Evolutionary conservation across 805 yeast species (phyloP).

Genomic region (Metschnikowia matae): DNA sequence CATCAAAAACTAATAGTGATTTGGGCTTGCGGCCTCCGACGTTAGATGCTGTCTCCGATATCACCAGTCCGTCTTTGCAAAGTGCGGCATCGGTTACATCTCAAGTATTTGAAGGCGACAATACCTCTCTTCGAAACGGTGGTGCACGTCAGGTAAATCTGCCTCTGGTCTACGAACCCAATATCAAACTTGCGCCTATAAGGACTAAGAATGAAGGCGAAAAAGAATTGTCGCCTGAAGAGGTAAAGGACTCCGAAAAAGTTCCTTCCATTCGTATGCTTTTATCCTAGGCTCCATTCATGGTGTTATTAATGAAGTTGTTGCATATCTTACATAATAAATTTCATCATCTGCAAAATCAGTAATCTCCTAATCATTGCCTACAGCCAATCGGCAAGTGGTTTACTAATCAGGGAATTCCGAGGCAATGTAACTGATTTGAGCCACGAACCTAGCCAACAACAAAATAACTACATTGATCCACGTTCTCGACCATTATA

Average conservation of each 20-base stretch:
- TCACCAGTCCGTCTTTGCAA: constrained; percentile 2
- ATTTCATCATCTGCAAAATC: neutral
- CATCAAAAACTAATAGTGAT: constrained; percentile 1
- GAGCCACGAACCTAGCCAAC: neutral
- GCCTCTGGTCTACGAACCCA: neutral
- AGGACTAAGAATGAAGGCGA: neutral
- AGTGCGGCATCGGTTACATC: neutral
- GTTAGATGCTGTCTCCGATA: neutral
- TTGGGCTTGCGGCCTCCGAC: neutral
- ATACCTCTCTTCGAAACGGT: neutral
- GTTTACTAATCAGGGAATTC: neutral
- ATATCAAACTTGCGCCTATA: constrained; percentile 12
- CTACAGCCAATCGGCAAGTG: neutral
- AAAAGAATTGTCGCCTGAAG: constrained; percentile 1
- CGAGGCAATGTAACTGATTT: neutral
- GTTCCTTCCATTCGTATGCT: constrained; percentile 16
- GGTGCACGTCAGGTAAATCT: neutral
- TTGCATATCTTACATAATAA: neutral
- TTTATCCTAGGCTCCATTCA: constrained; percentile 7
- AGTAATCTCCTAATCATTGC: neutral
- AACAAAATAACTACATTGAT: neutral
- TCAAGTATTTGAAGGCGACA: neutral
- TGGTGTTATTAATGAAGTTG: neutral
- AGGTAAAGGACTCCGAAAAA: constrained; percentile 10
- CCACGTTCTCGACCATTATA: no score